Conservation (phyloP, 148 eudicot genomes). For the Persicaria maculosa region DNA sequence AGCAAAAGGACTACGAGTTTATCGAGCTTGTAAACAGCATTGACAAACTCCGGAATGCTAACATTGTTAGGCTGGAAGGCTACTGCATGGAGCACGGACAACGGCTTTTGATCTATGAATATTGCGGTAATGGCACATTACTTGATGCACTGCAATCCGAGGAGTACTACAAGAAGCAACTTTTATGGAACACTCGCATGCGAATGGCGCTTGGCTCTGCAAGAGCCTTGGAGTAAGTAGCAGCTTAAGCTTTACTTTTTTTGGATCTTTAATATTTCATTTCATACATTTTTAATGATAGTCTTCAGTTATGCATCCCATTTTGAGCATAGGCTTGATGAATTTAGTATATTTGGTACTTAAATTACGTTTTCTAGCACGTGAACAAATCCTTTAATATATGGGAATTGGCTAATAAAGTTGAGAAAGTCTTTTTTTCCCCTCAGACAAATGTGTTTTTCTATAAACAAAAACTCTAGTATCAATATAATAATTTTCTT, state of each 20-base stretch:
- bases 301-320: neutral
- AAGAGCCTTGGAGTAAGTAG: conserved; percentile 88
- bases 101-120: conserved; percentile 76
- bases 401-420: neutral
- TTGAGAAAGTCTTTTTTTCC: neutral
- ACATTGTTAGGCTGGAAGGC: conserved; percentile 83
- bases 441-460: neutral
- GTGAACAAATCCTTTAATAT: neutral
- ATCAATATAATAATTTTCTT: neutral
- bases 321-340: neutral
- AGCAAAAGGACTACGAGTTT: conserved; percentile 71
- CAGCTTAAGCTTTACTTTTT: neutral
- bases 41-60: conserved; percentile 79
- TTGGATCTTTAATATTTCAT: neutral
- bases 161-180: conserved; percentile 60
- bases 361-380: too few species aligned
- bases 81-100: conserved; percentile 87
- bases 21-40: conserved; percentile 67
- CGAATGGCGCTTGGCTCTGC: conserved; percentile 97
- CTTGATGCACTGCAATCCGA: conserved; percentile 87
- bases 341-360: neutral
- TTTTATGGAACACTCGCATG: conserved; percentile 78
- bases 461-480: neutral
- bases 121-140: conserved; percentile 67
- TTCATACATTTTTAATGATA: neutral